Evolutionary conservation across 495 filamentous ascomycete species (phyloP).

Genomic region (Penicillium cosmopolitanum): DNA sequence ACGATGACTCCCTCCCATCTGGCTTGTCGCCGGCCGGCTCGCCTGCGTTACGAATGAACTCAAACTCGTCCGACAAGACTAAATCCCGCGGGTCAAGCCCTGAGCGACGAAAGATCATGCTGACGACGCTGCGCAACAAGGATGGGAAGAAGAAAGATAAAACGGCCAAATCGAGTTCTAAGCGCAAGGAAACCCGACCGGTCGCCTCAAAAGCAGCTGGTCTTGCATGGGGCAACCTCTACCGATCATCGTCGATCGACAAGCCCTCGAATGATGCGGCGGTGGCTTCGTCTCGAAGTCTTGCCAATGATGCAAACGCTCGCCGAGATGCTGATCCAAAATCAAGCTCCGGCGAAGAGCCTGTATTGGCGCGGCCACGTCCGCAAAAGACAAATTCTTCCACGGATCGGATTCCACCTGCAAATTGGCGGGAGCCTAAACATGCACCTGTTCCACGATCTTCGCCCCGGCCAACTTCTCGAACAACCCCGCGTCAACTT

Average conservation of each 20-base stretch:
- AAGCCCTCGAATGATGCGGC: slow-evolving; percentile 42
- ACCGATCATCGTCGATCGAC: slow-evolving; percentile 37
- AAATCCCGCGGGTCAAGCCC: slow-evolving; percentile 74
- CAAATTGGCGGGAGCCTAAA: slow-evolving; percentile 41
- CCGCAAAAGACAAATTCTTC: slow-evolving; percentile 12
- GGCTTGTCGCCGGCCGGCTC: slow-evolving; percentile 21
- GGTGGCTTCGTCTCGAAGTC: slow-evolving; percentile 37
- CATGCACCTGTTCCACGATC: slow-evolving; percentile 20
- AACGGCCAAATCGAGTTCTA: slow-evolving; percentile 32
- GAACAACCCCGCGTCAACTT: slow-evolving; percentile 14
- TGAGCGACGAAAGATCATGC: slow-evolving; percentile 77
- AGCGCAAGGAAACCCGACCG: slow-evolving; percentile 44
- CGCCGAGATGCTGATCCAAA: slow-evolving; percentile 32
- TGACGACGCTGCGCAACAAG: slow-evolving; percentile 77
- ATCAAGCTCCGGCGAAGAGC: slow-evolving; percentile 36
- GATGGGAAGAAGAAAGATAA: slow-evolving; percentile 62
- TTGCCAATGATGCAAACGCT: slow-evolving; percentile 29
- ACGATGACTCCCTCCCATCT: slow-evolving; percentile 21
- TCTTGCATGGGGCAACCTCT: slow-evolving; percentile 74
- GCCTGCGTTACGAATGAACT: slow-evolving; percentile 41
- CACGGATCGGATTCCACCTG: slow-evolving; percentile 26
- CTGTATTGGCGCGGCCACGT: slow-evolving; percentile 11
- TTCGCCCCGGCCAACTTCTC: slow-evolving; percentile 14
- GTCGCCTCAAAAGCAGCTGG: slow-evolving; percentile 85
- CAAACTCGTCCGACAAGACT: slow-evolving; percentile 47